These are phyloP conservation scores for Coemansia sp. DNA, from an alignment of 192 early-diverging fungal genomes.

Conservation along the genomic window DNA sequence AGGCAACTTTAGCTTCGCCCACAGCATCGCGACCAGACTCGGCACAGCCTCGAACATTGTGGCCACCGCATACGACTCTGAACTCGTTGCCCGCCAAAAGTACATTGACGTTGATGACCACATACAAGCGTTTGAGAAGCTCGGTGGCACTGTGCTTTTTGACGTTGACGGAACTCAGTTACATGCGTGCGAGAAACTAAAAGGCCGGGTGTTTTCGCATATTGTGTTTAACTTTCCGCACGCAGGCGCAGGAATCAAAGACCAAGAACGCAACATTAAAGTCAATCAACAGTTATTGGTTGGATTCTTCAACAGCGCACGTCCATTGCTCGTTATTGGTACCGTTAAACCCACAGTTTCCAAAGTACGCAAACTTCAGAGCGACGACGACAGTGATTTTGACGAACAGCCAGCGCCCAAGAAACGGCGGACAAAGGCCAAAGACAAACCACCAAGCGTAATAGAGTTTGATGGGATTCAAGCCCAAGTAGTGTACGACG, in stretches of 20 bases:
- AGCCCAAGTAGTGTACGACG: slow-evolving; percentile 25
- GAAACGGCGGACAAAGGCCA: slow-evolving; percentile 6
- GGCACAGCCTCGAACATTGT: slow-evolving; percentile 60
- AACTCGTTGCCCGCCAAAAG: slow-evolving; percentile 67
- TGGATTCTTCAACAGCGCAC: slow-evolving; percentile 62
- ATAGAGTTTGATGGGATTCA: slow-evolving; percentile 45
- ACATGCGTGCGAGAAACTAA: slow-evolving; percentile 59
- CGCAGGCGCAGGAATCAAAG: slow-evolving; percentile 88
- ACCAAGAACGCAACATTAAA: slow-evolving; percentile 80
- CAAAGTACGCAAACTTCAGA: neutral
- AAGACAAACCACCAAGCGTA: neutral
- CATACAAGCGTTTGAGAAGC: slow-evolving; percentile 59
- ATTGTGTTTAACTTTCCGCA: slow-evolving; percentile 98
- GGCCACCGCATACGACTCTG: slow-evolving; percentile 78
- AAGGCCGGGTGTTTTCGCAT: slow-evolving; percentile 63
- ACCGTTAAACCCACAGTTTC: neutral
- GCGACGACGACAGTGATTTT: neutral
- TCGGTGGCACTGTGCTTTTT: slow-evolving; percentile 71
- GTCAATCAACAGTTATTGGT: slow-evolving; percentile 74
- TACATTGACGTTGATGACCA: slow-evolving; percentile 62
- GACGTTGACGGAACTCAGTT: slow-evolving; percentile 78
- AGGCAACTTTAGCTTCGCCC: slow-evolving; percentile 95
- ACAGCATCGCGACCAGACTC: slow-evolving; percentile 62
- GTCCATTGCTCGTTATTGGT: slow-evolving; percentile 54
- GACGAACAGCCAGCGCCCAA: neutral